A percentile compares a stretch with the other conserved stretches of the same genome.
Conservation (phyloP, 306 rosid genomes). For the Cicer arietinum region DNA sequence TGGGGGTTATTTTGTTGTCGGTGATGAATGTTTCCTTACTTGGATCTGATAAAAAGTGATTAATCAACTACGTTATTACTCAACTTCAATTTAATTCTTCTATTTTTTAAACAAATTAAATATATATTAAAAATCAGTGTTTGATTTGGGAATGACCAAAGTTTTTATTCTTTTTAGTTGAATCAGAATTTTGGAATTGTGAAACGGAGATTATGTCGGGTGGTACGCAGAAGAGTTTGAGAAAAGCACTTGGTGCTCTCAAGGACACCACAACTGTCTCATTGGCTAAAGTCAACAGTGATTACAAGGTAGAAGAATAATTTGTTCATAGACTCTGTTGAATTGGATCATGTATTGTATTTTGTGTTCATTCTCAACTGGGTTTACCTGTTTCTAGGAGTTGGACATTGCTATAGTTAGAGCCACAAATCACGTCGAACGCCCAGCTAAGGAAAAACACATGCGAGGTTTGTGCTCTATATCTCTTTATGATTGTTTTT, state of each 20-base stretch:
- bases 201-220: slow-evolving; percentile 79
- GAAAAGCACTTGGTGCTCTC: slow-evolving; percentile 96
- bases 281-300: slow-evolving; percentile 98
- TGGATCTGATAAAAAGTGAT: slow-evolving; percentile 57
- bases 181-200: slow-evolving; percentile 55
- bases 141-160: slow-evolving; percentile 38
- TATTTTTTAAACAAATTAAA: not conserved
- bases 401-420: slow-evolving; percentile 94
- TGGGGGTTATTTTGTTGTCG: slow-evolving; percentile 17
- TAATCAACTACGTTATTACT: slow-evolving; percentile 29
- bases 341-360: slow-evolving; percentile 16
- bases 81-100: slow-evolving; percentile 16
- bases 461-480: slow-evolving; percentile 65
- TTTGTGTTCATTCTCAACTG: slow-evolving; percentile 36
- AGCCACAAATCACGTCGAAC: slow-evolving; percentile 95
- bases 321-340: slow-evolving; percentile 21
- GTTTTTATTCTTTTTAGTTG: slow-evolving; percentile 26
- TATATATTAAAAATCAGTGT: not conserved
- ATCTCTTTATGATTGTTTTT: slow-evolving; percentile 12
- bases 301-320: slow-evolving; percentile 73
- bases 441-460: slow-evolving; percentile 90
- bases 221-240: slow-evolving; percentile 81
- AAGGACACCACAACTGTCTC: slow-evolving; percentile 98
- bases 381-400: slow-evolving; percentile 64
- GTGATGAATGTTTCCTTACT: slow-evolving; percentile 39